phyloP scores from a whole-genome alignment of 768 basidiomycete genomes.

The Pleurotus cornucopiae region DNA sequence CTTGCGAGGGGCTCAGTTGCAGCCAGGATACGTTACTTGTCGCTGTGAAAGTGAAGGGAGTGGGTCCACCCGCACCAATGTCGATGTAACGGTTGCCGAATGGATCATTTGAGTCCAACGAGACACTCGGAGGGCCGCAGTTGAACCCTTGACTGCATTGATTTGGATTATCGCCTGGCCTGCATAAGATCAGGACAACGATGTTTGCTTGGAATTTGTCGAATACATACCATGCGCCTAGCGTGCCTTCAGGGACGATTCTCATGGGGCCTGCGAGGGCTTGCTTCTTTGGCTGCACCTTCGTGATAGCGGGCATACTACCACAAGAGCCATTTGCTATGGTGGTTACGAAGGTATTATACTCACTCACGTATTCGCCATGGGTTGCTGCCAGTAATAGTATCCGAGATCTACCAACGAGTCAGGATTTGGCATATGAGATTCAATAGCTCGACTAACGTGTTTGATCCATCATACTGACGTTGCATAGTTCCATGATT shows the following conservation, averaged over 20 bases:
- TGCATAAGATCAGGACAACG: conserved; percentile 13
- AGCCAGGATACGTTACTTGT: conserved; percentile 51
- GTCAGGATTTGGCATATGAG: background rate
- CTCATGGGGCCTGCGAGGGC: conserved; percentile 62
- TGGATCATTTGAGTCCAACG: conserved; percentile 55
- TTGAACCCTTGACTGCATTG: conserved; percentile 48
- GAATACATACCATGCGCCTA: conserved; percentile 49
- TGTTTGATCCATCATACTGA: conserved; percentile 71
- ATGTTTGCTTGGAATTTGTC: background rate
- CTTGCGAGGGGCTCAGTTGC: conserved; percentile 38
- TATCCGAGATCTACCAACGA: conserved; percentile 44
- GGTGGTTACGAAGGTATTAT: background rate
- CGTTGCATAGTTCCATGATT: background rate
- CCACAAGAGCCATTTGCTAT: background rate
- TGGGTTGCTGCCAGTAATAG: conserved; percentile 71
- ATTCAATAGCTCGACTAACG: conserved; percentile 24
- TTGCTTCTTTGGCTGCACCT: conserved; percentile 51
- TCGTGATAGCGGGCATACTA: conserved; percentile 50
- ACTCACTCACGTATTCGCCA: conserved; percentile 48
- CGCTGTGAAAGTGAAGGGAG: conserved; percentile 51
- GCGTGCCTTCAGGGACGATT: conserved; percentile 54
- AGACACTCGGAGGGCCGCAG: conserved; percentile 45
- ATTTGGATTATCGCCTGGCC: conserved; percentile 65
- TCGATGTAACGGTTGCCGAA: conserved; percentile 54
- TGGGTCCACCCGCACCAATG: conserved; percentile 56